Percentiles rank a stretch among this genome's conserved stretches.
These are phyloP conservation scores for Monilinia fructigena DNA, from an alignment of 2,329 filamentous ascomycete genomes.

Conservation along the genomic window DNA sequence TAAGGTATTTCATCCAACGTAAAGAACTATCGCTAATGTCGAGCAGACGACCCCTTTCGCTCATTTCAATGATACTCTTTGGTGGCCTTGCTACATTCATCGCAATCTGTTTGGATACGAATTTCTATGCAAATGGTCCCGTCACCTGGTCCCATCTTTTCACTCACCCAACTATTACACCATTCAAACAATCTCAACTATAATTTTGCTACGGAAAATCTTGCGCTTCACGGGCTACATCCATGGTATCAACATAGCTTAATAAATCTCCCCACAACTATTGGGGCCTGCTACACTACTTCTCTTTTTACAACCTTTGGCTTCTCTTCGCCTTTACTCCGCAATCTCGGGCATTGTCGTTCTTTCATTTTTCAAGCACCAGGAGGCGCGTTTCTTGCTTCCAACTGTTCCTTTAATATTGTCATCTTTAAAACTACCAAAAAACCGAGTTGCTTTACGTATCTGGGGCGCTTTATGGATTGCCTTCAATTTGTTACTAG, in stretches of 20 bases:
- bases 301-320: constrained; percentile 56
- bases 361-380: constrained; percentile 73
- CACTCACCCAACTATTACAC: constrained; percentile 67
- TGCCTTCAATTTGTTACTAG: constrained; percentile 66
- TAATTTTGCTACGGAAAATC: constrained; percentile 67
- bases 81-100: constrained; percentile 66
- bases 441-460: constrained; percentile 48
- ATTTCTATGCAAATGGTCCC: constrained; percentile 69
- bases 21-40: constrained; percentile 22
- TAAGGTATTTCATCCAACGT: constrained; percentile 45
- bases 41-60: constrained; percentile 56
- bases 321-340: constrained; percentile 66
- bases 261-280: constrained; percentile 66
- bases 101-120: constrained; percentile 79
- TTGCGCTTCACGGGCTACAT: constrained; percentile 73
- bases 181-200: constrained; percentile 77
- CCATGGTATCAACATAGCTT: constrained; percentile 76
- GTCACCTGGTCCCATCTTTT: constrained; percentile 65
- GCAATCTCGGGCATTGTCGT: constrained; percentile 69
- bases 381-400: constrained; percentile 76
- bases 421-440: constrained; percentile 68
- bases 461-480: constrained; percentile 64
- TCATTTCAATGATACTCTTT: constrained; percentile 63
- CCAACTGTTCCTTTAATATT: constrained; percentile 75
- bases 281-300: constrained; percentile 68